Evolutionary conservation across 495 filamentous ascomycete genomes (phyloP), one percentile per base, ranked within the genome.

Genomic region (Xylaria intraflava): DNA sequence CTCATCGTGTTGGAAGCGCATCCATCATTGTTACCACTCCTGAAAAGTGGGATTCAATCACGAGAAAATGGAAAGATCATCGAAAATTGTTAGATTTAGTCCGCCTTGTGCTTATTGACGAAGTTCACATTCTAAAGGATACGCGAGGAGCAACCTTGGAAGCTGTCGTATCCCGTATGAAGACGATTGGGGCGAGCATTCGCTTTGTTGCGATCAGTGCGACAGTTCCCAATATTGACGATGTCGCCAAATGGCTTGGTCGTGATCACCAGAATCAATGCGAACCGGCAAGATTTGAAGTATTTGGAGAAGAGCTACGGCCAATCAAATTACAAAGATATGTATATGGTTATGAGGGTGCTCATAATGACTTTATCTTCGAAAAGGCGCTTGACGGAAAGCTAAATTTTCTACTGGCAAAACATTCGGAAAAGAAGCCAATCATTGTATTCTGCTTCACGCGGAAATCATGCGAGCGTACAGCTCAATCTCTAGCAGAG

Each of bases 11-110:
- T 11, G 85, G 90, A 48, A 83, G 73, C 59, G 92, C 91, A 31
- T 86, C 85, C 46, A 90, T 98, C 51, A 95, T 98, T 53, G 84
- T 98, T 45, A 97, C 93, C 0, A 98, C 93, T 0, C 93, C 93
- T 0, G 93, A 98, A 68, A 98, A 98, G 66, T 98, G 93, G 93
- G 93, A 98, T 68, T 95, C 89, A 53, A 87, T 98, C 68, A 98
- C 93, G 1, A 79, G 93, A 27, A 93, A 90, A 67, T 98, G 93
- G 93, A 84, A 88, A 60, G 93, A 97, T 60, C 89, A 97, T 62
- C 76, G 77, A 44, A 88, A 78, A 58, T 72, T 98, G 20, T 83
- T 97, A 70, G 81, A 89, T 56, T 72, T 96, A 56, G 83, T 98
- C 23, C 89, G 89, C 60, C 71, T 98, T 0, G 95, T 96, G 50